Evolutionary conservation across 2,329 filamentous ascomycete species (phyloP), one percentile per base, ranked within the genome.

Genomic region (Aureobasidium sp.): DNA sequence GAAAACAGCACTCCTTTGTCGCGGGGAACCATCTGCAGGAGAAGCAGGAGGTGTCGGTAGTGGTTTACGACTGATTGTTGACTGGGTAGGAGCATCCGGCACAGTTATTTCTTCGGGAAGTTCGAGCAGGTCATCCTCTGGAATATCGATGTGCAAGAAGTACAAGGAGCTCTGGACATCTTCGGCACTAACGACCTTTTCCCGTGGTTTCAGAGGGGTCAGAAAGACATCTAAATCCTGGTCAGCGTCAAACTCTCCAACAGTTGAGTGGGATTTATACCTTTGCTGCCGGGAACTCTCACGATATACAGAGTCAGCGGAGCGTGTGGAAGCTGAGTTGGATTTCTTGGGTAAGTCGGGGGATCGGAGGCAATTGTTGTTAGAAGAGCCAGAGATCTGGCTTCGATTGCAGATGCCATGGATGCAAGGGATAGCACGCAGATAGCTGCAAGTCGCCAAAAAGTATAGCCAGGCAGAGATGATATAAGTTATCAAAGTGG

Each of bases 161-260:
- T 97, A 99, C 5, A 99, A 81, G 15, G 88, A 96, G 69, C 86
- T 90, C 62, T 88, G 85, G 53, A 99, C 87, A 71, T 97, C 93
- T 72, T 92, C 87, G 48, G 84, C 87, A 0, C 91, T 95, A 65
- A 99, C 90, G 64, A 91, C 93, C 73, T 94, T 96, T 45, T 88
- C 82, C 57, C 89, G 87, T 1, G 94, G 94, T 72, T 96, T 96
- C 65, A 94, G 83, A 0, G 94, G 90, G 1, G 93, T 95, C 49
- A 99, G 84, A 68, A 97, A 95, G 62, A 97, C 83, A 80, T 97
- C 93, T 94, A 52, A 14, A 45, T 15, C 51, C 9, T 51, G 29
- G 36, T 64, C 72, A 68, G 72, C 57, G 27, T 27, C 4, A 11
- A 36, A 15, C 39, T 3, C 12, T 49, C 36, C 22, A 1, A 39